phyloP scores from a whole-genome alignment of 176 grass and related monocot genomes.

The Zea mays region Zm-B73-REFERENCE-NAM-5.0 NC_050101.1:157952001-157952500 shows the following conservation, averaged over 20 bases:
- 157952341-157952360: constrained; percentile 2
- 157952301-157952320: constrained; percentile 11
- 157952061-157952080: constrained; percentile 22
- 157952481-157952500: not conserved
- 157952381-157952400: not conserved
- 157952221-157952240: not conserved
- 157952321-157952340: not conserved
- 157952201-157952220: not conserved
- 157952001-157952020: not conserved
- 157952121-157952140: not conserved
- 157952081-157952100: not conserved
- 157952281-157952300: not conserved
- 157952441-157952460: not conserved
- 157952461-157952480: not conserved
- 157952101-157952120: constrained; percentile 1
- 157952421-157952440: not conserved
- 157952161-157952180: not conserved
- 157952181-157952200: constrained; percentile 12
- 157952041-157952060: not conserved
- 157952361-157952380: not conserved
- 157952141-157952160: not conserved
- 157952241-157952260: constrained; percentile 14
- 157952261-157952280: constrained; percentile 3
- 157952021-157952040: not conserved
- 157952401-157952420: not conserved